Evolutionary conservation across 352 stramenopile species (phyloP), one percentile per base, ranked within the genome.

Genomic region (Pythium plurisporium): DNA sequence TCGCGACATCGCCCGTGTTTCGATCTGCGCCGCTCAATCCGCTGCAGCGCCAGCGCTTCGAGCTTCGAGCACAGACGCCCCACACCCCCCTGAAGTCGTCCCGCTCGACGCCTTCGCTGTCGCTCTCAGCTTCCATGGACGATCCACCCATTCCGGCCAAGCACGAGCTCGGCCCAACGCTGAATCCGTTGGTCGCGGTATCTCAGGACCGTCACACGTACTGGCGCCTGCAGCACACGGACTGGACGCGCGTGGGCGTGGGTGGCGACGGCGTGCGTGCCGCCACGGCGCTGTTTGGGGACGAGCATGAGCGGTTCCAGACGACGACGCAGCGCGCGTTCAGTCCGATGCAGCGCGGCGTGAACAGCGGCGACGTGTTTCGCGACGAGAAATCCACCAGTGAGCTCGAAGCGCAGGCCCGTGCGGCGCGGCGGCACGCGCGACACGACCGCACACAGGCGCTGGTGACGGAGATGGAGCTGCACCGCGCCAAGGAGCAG

Each of bases 191-290:
- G n/a, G 48, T 59, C 3, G 38, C 59, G 0, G 62, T 86, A 7
- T 79, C 70, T 1, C 72, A 71, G 30, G 78, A 89, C 62, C 73
- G 80, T 22, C 86, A 81, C 47, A 66, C 67, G 43, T 78, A 86
- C 59, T 74, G 69, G 36, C 71, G 77, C 14, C 64, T 64, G 43
- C 65, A 86, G 58, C 62, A 69, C 36, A 91, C 80, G 0, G 84
- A 94, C 66, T 95, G 86, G 84, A 78, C 64, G 30, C 77, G 80
- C 48, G 78, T 93, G n/a, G 86, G 84, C 20, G 55, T 85, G 22
- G 84, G 84, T 26, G 77, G 84, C 2, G 75, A 91, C 44, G 82
- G 86, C 25, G 61, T 74, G 34, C 30, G 59, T 7, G 17, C 65
- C 0, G 74, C 83, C 43, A 76, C 80, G 19, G 74, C 65, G 19